phyloP scores from a whole-genome alignment of 352 stramenopile genomes.

The Aphanomyces invadans region DNA sequence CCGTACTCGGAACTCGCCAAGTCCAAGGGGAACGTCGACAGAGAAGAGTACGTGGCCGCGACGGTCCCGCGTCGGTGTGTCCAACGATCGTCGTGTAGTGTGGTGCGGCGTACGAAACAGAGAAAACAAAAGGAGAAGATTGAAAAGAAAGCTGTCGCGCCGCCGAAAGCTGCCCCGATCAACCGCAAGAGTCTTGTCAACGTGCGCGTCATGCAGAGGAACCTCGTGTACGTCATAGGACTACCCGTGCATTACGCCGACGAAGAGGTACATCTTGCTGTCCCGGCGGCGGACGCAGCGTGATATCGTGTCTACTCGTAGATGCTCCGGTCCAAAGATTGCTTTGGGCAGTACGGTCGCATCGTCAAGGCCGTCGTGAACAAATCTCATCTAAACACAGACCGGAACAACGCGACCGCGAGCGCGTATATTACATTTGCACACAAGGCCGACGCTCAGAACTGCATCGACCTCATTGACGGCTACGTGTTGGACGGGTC shows the following conservation, averaged over 20 bases:
- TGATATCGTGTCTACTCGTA: slow-evolving; percentile 27
- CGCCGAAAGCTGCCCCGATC: slow-evolving; percentile 33
- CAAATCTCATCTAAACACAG: slow-evolving; percentile 62
- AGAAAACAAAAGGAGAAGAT: slow-evolving; percentile 80
- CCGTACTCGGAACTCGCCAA: slow-evolving; percentile 93
- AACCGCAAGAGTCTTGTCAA: slow-evolving; percentile 84
- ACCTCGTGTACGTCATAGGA: slow-evolving; percentile 93
- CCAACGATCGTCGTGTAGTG: slow-evolving; percentile 28
- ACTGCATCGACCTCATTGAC: slow-evolving; percentile 88
- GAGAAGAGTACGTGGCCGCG: slow-evolving; percentile 75
- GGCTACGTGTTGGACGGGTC: slow-evolving; percentile 81
- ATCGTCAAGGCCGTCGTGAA: slow-evolving; percentile 92
- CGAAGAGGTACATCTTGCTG: slow-evolving; percentile 42
- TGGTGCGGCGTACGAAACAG: slow-evolving; percentile 69
- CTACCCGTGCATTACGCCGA: slow-evolving; percentile 78
- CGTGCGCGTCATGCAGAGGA: slow-evolving; percentile 89
- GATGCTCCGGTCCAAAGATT: slow-evolving; percentile 75
- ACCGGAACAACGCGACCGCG: slow-evolving; percentile 63
- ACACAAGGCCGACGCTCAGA: slow-evolving; percentile 84
- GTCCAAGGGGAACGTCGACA: slow-evolving; percentile 89
- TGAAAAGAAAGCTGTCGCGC: slow-evolving; percentile 50
- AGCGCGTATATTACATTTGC: slow-evolving; percentile 93
- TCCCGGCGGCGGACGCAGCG: neutral
- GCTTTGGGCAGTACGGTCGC: slow-evolving; percentile 91
- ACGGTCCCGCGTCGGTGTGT: too few species aligned